Base-by-base conservation (phyloP, 495 filamentous ascomycete genomes). In the Hypoxylon trugodes region DNA sequence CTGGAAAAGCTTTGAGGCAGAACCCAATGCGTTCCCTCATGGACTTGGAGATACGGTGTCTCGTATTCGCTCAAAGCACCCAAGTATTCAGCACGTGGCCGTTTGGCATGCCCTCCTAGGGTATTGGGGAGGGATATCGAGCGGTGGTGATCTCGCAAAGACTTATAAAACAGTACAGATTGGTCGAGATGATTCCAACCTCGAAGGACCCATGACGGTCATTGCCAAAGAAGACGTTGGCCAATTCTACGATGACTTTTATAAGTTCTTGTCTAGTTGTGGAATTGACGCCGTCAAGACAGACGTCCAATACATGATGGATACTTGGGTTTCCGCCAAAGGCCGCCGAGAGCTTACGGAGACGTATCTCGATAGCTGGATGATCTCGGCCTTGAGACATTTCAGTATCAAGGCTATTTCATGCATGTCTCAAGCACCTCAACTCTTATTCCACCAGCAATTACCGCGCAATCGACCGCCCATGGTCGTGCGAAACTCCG, bases 21-120 rank as follows among this genome's bases (percentile, higher is more conserved):
- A 96, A 49, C 79, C 86, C 13, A 76, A 83, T 60, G 86, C 87
- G 3, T 98, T 98, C 57, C 95, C 95, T 0, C 75, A 80, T 5
- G 95, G 95, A 1, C 76, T 98, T 7, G 87, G 87, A 64, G 78
- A 86, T 6, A 86, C 88, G 1, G 80, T 93, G 0, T 73, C 78
- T 12, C 76, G 81, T 3, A 93, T 98, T 48, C 87, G 91, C 6
- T 77, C 80, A 24, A 81, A 81, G 38, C 86, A 92, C 69, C 86
- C 86, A 12, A 87, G 86, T 55, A 90, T 98, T 41, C 80, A 88
- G 61, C 88, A 97, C 67, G 82, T 98, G 26, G 91, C 90, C 12
- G 93, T 98, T 8, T 98, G 95, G 95, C 95, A 98, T 42, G 90
- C 95, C 2, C 79, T 97, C n/a, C 73, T 96, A 12, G 93, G 95